Base-by-base conservation (phyloP, 129 eudicot species). In the Centrapalus pauciflorus region DNA sequence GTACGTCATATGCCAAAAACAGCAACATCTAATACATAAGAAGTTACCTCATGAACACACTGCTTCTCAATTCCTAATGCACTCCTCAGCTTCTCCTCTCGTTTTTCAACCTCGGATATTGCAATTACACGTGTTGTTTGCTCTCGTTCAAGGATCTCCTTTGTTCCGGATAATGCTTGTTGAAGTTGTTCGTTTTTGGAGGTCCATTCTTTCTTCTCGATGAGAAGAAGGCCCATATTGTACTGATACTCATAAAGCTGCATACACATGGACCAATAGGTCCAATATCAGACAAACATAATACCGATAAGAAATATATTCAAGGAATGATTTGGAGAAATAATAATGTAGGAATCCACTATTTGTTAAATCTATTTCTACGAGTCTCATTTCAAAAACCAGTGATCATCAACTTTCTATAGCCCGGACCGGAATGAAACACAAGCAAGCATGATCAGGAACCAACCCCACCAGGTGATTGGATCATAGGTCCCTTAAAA, bases 221-320 rank as follows among this genome's bases (percentile, higher is more conserved):
- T 82, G 80, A 94, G 73, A 11, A 94, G 95, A 63, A 94, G 87
- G 30, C 99, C 99, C 99, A 94, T 89, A 76, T 89, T 94, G 76
- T 89, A 94, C 75, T 94, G 99, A 67, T 94, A 94, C 14, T 94
- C 99, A 70, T 86, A 89, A 9, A 94, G 94, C 99, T 94, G 90
- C 66, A 51, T 28, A 62, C 54, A 77, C 29, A 76, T 34, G 29
- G 51, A 19, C 29, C 27, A 40, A 54, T n/a, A 11, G 13, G 65
- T 49, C 57, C 11, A 45, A n/a, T n/a, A n/a, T n/a, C n/a, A n/a
- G n/a, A n/a, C n/a, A n/a, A n/a, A n/a, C n/a, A n/a, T n/a, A n/a
- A n/a, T n/a, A n/a, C n/a, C n/a, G n/a, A n/a, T n/a, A n/a, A n/a
- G n/a, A n/a, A n/a, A n/a, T n/a, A n/a, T n/a, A n/a, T n/a, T n/a